These are phyloP conservation scores for Venturia oleaginea DNA, from an alignment of 2,329 filamentous ascomycete genomes.

Conservation along the genomic window DNA sequence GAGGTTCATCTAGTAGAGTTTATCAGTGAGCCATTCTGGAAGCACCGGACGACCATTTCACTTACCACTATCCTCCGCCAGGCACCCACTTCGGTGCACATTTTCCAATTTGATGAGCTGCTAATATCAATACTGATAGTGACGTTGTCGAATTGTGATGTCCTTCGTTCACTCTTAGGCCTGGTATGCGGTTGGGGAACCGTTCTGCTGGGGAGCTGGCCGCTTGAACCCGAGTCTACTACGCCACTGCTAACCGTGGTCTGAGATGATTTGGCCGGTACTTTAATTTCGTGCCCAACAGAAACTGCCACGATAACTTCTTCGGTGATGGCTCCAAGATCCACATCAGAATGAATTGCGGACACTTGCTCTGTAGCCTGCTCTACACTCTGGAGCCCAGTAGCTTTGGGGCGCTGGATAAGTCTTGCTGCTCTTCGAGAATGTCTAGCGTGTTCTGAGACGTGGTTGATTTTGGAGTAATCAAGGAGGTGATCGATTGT, in stretches of 20 bases:
- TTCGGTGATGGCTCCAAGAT: background rate
- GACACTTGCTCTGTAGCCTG: background rate
- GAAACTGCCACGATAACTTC: constrained; percentile 7
- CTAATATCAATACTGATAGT: constrained; percentile 29
- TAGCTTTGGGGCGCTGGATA: background rate
- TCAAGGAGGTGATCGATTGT: constrained; percentile 32
- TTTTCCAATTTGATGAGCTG: constrained; percentile 26
- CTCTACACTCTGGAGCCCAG: background rate
- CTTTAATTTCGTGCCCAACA: constrained; percentile 5
- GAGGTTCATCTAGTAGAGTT: constrained; percentile 49
- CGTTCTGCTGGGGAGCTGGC: no score
- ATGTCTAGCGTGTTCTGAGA: background rate
- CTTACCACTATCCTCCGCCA: constrained; percentile 33
- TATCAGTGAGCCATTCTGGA: background rate
- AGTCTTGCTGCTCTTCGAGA: background rate
- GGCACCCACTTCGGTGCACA: constrained; percentile 30
- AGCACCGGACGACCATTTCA: constrained; percentile 11
- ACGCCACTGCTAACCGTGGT: background rate
- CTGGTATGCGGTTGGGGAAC: background rate
- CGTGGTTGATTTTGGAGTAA: constrained; percentile 13
- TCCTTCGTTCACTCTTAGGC: background rate
- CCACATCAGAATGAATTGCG: background rate
- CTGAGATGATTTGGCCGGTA: background rate
- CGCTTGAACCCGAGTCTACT: background rate
- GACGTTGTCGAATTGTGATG: background rate